These are phyloP conservation scores for Crassisporium funariophilum DNA, from an alignment of 768 basidiomycete genomes.

Conservation along the genomic window DNA sequence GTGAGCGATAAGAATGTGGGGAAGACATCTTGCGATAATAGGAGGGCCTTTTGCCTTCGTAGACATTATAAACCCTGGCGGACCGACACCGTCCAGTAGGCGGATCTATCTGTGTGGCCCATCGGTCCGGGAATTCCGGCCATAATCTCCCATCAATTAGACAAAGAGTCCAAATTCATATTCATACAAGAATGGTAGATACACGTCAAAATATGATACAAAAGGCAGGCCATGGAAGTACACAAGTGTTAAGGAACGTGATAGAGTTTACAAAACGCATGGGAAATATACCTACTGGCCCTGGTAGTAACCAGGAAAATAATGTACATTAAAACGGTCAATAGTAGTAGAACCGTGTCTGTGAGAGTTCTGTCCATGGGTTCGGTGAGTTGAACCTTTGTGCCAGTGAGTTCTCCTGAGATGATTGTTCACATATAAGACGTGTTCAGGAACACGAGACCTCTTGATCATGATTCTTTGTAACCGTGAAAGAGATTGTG, in stretches of 20 bases:
- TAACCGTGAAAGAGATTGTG: constrained; percentile 35
- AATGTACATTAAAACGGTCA: constrained; percentile 23
- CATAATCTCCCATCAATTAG: no score
- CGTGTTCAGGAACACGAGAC: constrained; percentile 34
- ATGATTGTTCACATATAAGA: constrained; percentile 26
- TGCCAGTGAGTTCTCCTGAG: neutral
- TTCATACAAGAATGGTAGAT: no score
- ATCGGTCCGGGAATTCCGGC: no score
- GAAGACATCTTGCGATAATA: constrained; percentile 12
- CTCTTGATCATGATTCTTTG: constrained; percentile 36
- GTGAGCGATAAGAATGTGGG: constrained; percentile 29
- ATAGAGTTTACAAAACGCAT: neutral
- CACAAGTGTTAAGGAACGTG: constrained; percentile 1
- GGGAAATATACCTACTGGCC: neutral
- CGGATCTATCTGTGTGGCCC: no score
- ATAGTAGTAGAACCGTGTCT: no score
- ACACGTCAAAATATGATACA: no score
- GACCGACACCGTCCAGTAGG: no score
- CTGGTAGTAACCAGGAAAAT: constrained; percentile 8
- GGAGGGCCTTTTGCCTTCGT: no score
- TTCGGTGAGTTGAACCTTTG: neutral
- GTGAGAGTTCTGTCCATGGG: constrained; percentile 6
- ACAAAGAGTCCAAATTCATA: no score
- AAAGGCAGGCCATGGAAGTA: no score
- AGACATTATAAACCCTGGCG: no score